Evolutionary conservation across 208 protist species (phyloP).

Genomic region (Trichomonas tenax): DNA sequence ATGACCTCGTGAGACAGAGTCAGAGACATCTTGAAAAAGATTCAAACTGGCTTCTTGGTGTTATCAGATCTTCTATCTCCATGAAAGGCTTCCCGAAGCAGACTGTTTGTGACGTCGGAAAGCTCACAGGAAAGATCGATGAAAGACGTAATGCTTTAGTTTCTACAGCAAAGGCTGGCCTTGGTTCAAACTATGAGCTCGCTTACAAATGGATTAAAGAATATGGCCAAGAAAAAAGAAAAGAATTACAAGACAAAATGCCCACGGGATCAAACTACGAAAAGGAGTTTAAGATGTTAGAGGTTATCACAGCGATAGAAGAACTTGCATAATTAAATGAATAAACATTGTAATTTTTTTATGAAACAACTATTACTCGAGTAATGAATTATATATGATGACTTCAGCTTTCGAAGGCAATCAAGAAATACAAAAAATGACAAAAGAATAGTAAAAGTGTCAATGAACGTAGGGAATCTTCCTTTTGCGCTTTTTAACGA

Average conservation of each 20-base stretch:
- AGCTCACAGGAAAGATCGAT: neutral
- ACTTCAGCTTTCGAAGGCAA: too few relatives aligned
- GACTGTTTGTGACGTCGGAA: neutral
- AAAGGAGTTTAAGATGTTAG: neutral
- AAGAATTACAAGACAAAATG: neutral
- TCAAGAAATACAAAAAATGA: too few relatives aligned
- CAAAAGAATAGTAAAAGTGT: neutral
- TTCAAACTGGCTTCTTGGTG: neutral
- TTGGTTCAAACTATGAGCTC: neutral
- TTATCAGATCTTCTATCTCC: constrained; percentile 4
- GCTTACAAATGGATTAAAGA: neutral
- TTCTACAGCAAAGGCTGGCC: neutral
- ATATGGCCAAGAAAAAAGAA: neutral
- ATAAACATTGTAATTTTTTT: too few relatives aligned
- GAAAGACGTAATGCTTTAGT: neutral
- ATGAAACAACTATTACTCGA: too few relatives aligned
- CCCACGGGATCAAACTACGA: neutral
- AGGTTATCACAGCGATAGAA: neutral
- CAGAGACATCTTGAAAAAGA: neutral
- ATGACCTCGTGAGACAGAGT: neutral
- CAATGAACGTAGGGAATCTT: neutral
- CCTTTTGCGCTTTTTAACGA: neutral
- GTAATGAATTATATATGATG: too few relatives aligned
- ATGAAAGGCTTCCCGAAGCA: neutral
- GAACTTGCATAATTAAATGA: neutral